Evolutionary conservation across 192 early-diverging fungal species (phyloP), one percentile per base, ranked within the genome.

Genomic region (Diversispora epigaea): DNA sequence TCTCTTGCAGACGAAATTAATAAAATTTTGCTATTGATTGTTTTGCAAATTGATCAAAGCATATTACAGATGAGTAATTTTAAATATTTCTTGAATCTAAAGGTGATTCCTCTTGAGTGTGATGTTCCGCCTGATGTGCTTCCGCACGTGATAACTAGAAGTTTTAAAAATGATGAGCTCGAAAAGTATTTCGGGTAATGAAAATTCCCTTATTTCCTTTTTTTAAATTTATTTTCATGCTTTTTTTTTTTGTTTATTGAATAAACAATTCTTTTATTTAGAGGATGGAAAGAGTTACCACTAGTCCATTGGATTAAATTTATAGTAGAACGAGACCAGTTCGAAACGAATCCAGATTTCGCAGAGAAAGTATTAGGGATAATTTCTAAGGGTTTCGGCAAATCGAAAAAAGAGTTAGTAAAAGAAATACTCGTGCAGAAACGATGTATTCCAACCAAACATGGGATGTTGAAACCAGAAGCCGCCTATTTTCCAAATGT

Each of bases 401-500:
- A 83, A 45, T 83, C 83, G 22, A 55, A 66, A 47, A 61, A 60
- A 81, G 52, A 66, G 69, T 50, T 80, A 3, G 65, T 84, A 44
- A 43, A 75, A 19, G 61, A 64, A 1, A 22, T 85, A 39, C 52
- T 89, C 3, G 25, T 71, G 9, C 57, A 74, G 15, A 85, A 86
- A 73, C 82, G 63, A 40, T 94, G 93, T 77, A 88, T 95, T 21
- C 88, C 88, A 2, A 95, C 95, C 7, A 84, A 85, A 63, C 76
- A 80, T 11, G 93, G 95, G 7, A 80, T 95, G 74, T 84, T 88
- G 47, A 4, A 82, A 0, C 92, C 94, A 0, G 71, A 60, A 7
- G 91, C 94, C 14, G 80, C 90, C 0, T 97, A 97, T 75, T 94
- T 96, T 79, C 79, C 79, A 19, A 88, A 81, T 11, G 95, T 94